These are phyloP conservation scores for Claviceps sorghi DNA, from an alignment of 2,329 filamentous ascomycete species.

Conservation along the genomic window DNA sequence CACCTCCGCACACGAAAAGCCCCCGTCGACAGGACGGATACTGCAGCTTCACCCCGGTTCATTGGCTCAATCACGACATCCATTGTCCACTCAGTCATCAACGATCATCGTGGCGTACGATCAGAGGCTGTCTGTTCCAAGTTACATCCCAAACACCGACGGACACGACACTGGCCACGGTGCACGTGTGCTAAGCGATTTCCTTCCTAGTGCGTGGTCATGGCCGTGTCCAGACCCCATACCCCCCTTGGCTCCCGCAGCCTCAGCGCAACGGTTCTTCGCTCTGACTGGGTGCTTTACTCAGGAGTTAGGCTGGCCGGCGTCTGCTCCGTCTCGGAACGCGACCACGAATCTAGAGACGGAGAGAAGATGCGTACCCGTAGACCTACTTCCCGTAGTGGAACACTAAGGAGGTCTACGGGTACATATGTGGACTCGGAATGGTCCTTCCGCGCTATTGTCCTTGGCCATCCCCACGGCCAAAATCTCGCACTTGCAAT, in stretches of 20 bases:
- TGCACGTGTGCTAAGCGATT: not conserved
- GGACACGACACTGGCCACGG: not conserved
- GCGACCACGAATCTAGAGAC: not conserved
- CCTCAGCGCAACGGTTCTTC: conserved; percentile 1
- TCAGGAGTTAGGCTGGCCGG: not conserved
- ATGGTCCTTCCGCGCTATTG: not conserved
- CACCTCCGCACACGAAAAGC: not conserved
- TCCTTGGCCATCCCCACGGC: not conserved
- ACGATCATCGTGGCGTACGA: conserved; percentile 2
- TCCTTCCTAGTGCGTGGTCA: not conserved
- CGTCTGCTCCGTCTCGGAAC: not conserved
- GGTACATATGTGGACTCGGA: not conserved
- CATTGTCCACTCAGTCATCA: not conserved
- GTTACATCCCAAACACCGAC: not conserved
- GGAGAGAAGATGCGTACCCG: not conserved
- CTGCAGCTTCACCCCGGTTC: not conserved
- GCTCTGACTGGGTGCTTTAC: not conserved
- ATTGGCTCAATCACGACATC: not conserved
- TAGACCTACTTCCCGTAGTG: too few species aligned
- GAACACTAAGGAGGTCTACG: too few species aligned
- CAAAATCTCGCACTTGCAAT: not conserved
- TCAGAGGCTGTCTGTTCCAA: not conserved
- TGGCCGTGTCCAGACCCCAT: not conserved
- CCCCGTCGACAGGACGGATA: not conserved
- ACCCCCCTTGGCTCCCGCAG: conserved; percentile 4